A percentile compares a stretch with the other conserved stretches of the same genome.
Evolutionary conservation across 345 rosid genomes (phyloP).

Genomic region (Camelina laxa): DNA sequence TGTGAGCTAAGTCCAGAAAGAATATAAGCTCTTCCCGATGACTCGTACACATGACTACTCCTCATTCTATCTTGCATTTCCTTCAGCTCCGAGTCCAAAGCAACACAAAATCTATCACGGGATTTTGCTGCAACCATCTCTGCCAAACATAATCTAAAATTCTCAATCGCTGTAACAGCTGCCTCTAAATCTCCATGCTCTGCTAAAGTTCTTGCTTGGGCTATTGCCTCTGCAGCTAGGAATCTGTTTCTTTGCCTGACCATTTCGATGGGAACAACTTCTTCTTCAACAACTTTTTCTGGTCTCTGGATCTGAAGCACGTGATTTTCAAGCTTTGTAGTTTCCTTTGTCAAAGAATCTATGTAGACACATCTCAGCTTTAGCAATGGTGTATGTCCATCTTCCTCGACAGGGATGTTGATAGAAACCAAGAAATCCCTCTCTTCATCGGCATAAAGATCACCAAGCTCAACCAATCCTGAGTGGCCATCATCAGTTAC

Average conservation of each 20-base stretch:
- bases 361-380: constrained; percentile 67
- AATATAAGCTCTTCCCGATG: constrained; percentile 81
- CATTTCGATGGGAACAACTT: constrained; percentile 63
- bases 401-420: constrained; percentile 62
- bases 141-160: constrained; percentile 53
- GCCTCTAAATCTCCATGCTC: constrained; percentile 69
- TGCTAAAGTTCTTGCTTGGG: constrained; percentile 64
- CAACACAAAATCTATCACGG: constrained; percentile 64
- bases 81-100: constrained; percentile 84
- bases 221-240: constrained; percentile 80
- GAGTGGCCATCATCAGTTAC: constrained; percentile 49
- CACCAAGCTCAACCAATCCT: constrained; percentile 71
- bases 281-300: constrained; percentile 46
- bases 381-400: constrained; percentile 58
- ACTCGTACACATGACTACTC: constrained; percentile 79
- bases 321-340: constrained; percentile 51
- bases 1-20: constrained; percentile 92
- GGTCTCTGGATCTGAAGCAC: constrained; percentile 61
- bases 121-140: constrained; percentile 63
- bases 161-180: constrained; percentile 66
- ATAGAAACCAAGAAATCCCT: constrained; percentile 76
- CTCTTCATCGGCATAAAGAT: constrained; percentile 87
- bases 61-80: constrained; percentile 88
- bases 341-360: constrained; percentile 71
- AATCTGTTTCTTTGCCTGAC: constrained; percentile 84